Evolutionary conservation across 805 yeast species (phyloP), one percentile per base, ranked within the genome.

Genomic region (Saturnispora silvae): DNA sequence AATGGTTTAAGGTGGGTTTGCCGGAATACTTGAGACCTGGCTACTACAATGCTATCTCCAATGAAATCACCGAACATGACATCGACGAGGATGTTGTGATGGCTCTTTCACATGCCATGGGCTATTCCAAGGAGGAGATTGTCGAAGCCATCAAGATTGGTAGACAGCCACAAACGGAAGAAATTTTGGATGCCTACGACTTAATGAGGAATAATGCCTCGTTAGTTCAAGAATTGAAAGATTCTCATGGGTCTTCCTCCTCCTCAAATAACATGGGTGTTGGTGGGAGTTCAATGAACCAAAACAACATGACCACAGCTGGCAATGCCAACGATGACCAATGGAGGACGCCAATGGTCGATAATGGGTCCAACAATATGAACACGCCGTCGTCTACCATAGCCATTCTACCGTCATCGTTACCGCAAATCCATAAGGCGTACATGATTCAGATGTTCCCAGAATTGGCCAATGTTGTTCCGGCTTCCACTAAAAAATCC

Each of bases 351-450:
- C 52, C 61, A 3, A 46, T 54, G 5, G 54, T 53, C 30, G 47
- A 54, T 10, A 56, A 52, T 23, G 38, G 45, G 4, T 48, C 57
- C 3, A 32, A 45, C 11, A 46, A 65, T 40, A 23, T 31, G 14
- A 65, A 66, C 11, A 65, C 77, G 33, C 81, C 83, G 17, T 70
- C 76, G 47, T 79, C 92, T 18, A 83, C 94, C 2, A 87, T 92
- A 44, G 94, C 96, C 2, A 83, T 89, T 18, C 63, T 92, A 43
- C 97, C 98, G 5, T 80, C 95, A 3, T 86, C 96, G 4, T 67
- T 92, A 49, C 96, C 98, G 3, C 85, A 89, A 44, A 83, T 89
- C 35, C 97, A 89, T 54, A 68, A 95, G 34, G 96, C 96, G 1
- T 83, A 73, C 53, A 92, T 89, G 97, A 68, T 76, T 47, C 60